phyloP scores from a whole-genome alignment of 805 yeast genomes.

The Kluyveromyces lactis region DNA sequence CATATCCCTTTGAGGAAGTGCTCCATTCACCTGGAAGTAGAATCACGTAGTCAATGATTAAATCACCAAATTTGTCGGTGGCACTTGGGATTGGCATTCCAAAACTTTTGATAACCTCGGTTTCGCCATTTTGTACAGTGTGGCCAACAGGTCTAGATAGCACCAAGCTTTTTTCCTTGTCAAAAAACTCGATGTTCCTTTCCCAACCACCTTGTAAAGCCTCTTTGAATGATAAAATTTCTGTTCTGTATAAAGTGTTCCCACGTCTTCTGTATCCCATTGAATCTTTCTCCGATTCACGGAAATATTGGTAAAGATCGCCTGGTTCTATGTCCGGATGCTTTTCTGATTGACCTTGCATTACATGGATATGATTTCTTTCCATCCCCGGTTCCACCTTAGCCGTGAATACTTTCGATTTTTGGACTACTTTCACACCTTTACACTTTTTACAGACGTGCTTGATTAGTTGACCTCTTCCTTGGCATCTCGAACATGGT shows the following conservation, averaged over 20 bases:
- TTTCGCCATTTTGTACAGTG: constrained; percentile 54
- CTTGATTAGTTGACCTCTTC: constrained; percentile 61
- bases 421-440: constrained; percentile 59
- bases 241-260: constrained; percentile 68
- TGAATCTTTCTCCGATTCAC: constrained; percentile 44
- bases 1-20: not conserved
- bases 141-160: constrained; percentile 45
- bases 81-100: constrained; percentile 74
- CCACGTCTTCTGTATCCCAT: constrained; percentile 85
- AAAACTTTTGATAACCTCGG: constrained; percentile 60
- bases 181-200: constrained; percentile 59
- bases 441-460: constrained; percentile 60
- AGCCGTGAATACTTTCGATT: constrained; percentile 47
- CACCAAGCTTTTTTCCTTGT: constrained; percentile 40
- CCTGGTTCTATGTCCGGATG: constrained; percentile 80
- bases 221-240: constrained; percentile 63
- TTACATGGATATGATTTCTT: constrained; percentile 47
- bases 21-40: constrained; percentile 31
- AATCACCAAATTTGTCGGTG: constrained; percentile 43
- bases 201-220: constrained; percentile 77
- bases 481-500: constrained; percentile 72
- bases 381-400: constrained; percentile 64
- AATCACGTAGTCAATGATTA: constrained; percentile 41
- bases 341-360: constrained; percentile 75
- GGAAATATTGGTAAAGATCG: constrained; percentile 54